Conservation (phyloP, 768 basidiomycete genomes). For the Boletus fagicola region DNA sequence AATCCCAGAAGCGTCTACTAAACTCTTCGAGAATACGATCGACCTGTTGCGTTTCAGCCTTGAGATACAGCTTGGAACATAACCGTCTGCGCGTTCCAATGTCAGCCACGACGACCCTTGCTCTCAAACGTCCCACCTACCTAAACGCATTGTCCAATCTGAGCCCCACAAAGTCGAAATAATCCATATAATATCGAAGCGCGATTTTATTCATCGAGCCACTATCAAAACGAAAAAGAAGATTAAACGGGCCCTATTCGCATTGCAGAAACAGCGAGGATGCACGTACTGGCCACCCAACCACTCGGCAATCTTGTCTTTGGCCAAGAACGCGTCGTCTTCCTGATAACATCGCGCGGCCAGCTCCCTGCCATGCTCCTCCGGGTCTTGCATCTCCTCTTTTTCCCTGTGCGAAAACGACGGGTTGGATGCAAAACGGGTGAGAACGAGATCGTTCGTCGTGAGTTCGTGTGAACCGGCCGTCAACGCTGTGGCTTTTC, state of each 20-base stretch:
- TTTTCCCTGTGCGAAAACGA: slow-evolving; percentile 46
- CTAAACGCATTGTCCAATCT: slow-evolving; percentile 89
- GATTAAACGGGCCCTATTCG: background rate
- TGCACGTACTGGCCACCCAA: slow-evolving; percentile 85
- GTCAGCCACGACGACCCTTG: background rate
- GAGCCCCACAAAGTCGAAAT: slow-evolving; percentile 83
- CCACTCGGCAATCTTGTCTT: slow-evolving; percentile 96
- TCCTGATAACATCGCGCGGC: slow-evolving; percentile 83
- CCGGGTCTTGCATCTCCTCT: slow-evolving; percentile 58
- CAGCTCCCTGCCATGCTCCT: slow-evolving; percentile 63
- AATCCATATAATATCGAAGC: slow-evolving; percentile 77
- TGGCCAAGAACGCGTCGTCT: slow-evolving; percentile 72
- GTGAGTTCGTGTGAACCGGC: slow-evolving; percentile 53
- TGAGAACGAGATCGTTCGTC: slow-evolving; percentile 47
- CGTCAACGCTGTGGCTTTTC: slow-evolving; percentile 21
- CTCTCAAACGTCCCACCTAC: slow-evolving; percentile 37
- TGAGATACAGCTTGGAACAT: slow-evolving; percentile 89
- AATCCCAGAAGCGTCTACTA: slow-evolving; percentile 86
- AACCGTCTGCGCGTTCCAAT: slow-evolving; percentile 53
- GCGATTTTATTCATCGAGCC: slow-evolving; percentile 72
- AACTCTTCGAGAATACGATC: slow-evolving; percentile 95
- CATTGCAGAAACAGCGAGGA: slow-evolving; percentile 1
- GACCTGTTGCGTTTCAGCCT: slow-evolving; percentile 96
- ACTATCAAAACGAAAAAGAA: slow-evolving; percentile 39
- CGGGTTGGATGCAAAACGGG: slow-evolving; percentile 42